Conservation (phyloP, 495 filamentous ascomycete species). For the Bacidia rubella region DNA sequence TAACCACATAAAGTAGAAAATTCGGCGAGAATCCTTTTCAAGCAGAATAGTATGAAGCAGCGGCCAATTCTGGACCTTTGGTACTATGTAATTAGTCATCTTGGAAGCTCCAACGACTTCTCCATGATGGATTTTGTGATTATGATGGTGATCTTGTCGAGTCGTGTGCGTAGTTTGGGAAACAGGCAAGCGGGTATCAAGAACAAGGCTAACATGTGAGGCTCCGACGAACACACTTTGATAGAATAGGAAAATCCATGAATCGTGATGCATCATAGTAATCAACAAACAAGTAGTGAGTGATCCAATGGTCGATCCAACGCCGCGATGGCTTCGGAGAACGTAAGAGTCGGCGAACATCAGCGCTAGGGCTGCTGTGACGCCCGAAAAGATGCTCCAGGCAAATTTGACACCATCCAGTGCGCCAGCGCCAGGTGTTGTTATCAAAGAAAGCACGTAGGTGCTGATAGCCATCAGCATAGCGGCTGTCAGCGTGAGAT, state of each 20-base stretch:
- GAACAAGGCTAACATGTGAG: slow-evolving; percentile 16
- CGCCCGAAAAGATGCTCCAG: slow-evolving; percentile 9
- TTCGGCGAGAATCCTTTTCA: slow-evolving; percentile 87
- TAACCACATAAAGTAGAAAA: slow-evolving; percentile 93
- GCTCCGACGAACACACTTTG: slow-evolving; percentile 15
- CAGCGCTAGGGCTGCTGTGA: slow-evolving; percentile 11
- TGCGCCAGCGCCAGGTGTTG: background rate
- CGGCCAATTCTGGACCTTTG: slow-evolving; percentile 51
- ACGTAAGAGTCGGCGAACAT: slow-evolving; percentile 7
- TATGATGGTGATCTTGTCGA: slow-evolving; percentile 34
- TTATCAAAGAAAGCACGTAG: slow-evolving; percentile 8
- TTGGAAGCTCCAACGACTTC: slow-evolving; percentile 32
- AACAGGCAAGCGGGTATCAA: slow-evolving; percentile 17
- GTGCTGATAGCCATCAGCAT: slow-evolving; percentile 4
- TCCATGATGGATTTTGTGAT: slow-evolving; percentile 20
- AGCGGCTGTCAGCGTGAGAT: slow-evolving; percentile 16
- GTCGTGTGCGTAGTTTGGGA: slow-evolving; percentile 20
- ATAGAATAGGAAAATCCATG: slow-evolving; percentile 11
- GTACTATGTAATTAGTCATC: slow-evolving; percentile 53
- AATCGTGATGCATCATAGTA: background rate
- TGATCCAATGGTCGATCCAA: slow-evolving; percentile 15
- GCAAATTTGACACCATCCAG: background rate
- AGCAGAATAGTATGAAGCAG: slow-evolving; percentile 71
- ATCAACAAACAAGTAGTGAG: slow-evolving; percentile 5
- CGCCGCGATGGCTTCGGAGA: slow-evolving; percentile 9